Percentiles rank a stretch among this genome's conserved stretches.
phyloP scores from a whole-genome alignment of 768 basidiomycete genomes.

The Suillus subalutaceus region DNA sequence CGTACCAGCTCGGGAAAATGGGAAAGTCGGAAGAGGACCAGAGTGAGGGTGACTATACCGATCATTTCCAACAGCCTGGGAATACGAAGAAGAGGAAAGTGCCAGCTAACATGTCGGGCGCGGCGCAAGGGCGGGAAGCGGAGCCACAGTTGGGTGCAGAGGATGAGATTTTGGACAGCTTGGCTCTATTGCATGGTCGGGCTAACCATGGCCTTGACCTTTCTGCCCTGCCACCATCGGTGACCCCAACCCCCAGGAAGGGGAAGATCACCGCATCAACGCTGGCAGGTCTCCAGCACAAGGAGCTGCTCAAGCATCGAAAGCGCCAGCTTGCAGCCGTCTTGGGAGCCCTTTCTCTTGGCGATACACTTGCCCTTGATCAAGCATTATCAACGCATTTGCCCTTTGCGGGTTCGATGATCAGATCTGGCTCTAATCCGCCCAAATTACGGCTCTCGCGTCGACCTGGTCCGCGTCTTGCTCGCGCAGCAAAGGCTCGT shows the following conservation, averaged over 20 bases:
- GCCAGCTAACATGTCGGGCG: slow-evolving; percentile 58
- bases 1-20: slow-evolving; percentile 28
- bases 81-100: slow-evolving; percentile 92
- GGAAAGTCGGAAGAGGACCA: slow-evolving; percentile 52
- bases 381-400: slow-evolving; percentile 65
- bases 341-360: slow-evolving; percentile 65
- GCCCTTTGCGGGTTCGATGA: slow-evolving; percentile 38
- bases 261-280: slow-evolving; percentile 62
- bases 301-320: slow-evolving; percentile 69
- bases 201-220: slow-evolving; percentile 28
- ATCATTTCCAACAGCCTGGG: slow-evolving; percentile 74
- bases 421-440: slow-evolving; percentile 30
- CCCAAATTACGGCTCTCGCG: slow-evolving; percentile 56
- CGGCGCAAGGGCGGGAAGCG: slow-evolving; percentile 44
- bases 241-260: slow-evolving; percentile 27
- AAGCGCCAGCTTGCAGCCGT: slow-evolving; percentile 74
- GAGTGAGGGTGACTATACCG: slow-evolving; percentile 63
- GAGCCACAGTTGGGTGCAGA: slow-evolving; percentile 45
- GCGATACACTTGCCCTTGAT: slow-evolving; percentile 75
- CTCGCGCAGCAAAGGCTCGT: slow-evolving; percentile 42
- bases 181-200: slow-evolving; percentile 28
- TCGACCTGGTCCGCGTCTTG: slow-evolving; percentile 53
- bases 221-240: slow-evolving; percentile 22
- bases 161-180: slow-evolving; percentile 40
- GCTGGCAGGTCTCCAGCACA: slow-evolving; percentile 71